phyloP scores from a whole-genome alignment of 768 basidiomycete species.

The Leccinum disarticulatum region DNA sequence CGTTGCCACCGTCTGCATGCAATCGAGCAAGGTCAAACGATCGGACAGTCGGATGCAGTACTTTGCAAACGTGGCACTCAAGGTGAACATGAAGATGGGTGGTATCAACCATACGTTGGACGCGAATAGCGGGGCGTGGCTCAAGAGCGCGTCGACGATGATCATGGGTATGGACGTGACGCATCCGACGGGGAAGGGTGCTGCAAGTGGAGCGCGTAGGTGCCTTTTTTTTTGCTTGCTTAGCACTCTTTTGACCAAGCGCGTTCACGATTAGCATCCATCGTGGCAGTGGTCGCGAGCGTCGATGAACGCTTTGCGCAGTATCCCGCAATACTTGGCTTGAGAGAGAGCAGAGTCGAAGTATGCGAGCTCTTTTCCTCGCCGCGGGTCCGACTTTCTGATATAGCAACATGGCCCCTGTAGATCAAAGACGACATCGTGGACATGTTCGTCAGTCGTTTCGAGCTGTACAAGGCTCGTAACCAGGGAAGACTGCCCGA shows the following conservation, averaged over 20 bases:
- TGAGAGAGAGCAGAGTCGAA: conserved; percentile 67
- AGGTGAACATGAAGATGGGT: conserved; percentile 57
- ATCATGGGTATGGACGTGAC: conserved; percentile 66
- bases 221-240: not conserved
- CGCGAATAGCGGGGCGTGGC: conserved; percentile 38
- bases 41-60: conserved; percentile 52
- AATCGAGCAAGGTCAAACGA: conserved; percentile 56
- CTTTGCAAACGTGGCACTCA: conserved; percentile 54
- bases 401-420: not conserved
- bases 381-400: not conserved
- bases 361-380: conserved; percentile 27
- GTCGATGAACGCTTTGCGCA: conserved; percentile 46
- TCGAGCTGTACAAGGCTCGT: conserved; percentile 37
- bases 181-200: conserved; percentile 64
- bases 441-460: conserved; percentile 49
- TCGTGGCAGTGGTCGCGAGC: conserved; percentile 55
- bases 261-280: conserved; percentile 35
- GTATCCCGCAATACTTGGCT: conserved; percentile 46
- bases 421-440: conserved; percentile 36
- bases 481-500: conserved; percentile 39
- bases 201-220: conserved; percentile 47
- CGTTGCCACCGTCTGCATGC: conserved; percentile 68
- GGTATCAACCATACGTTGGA: conserved; percentile 52
- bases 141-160: conserved; percentile 47
- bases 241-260: not conserved